Evolutionary conservation across 768 basidiomycete species (phyloP), one percentile per base, ranked within the genome.

Genomic region (Pleurotus citrinopileatus): DNA sequence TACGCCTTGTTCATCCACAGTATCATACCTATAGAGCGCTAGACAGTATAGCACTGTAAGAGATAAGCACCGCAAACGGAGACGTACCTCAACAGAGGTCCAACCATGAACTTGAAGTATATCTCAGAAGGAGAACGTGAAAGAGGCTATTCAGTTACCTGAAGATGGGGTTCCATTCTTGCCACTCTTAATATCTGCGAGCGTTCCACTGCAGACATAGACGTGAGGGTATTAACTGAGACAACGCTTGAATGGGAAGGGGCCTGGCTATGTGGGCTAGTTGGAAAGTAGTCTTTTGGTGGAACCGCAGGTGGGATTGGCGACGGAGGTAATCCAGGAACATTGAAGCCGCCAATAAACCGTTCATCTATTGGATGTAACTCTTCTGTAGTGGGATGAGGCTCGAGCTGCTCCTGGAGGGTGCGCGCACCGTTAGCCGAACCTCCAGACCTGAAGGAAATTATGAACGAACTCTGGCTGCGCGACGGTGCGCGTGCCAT

Each of bases 111-210:
- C 77, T 51, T 87, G 67, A 20, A 42, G 22, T 6, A 29, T 2
- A 25, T 38, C 15, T 52, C 32, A 54, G 52, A 42, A 42, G 32
- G 37, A 40, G 25, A 25, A 13, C 42, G 47, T 25, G 9, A 13
- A 19, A 40, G 52, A 19, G 27, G 22, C 23, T 19, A 25, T 45
- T 52, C 19, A 22, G 38, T 36, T 53, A 77, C 79, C 67, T 89
- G 87, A 23, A 97, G 77, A 68, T 89, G 81, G 7, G 94, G 94
- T 19, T 85, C 70, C 89, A 91, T 95, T 37, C 82, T 75, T 17
- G 81, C 81, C 4, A 80, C 73, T 47, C 75, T 74, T 32, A 85
- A 71, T 5, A 73, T 68, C 45, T 79, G 70, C n/a, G 89, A 83
- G 42, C 89, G 75, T 60, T 91, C 87, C 32, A 83, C 77, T 0